Base-by-base conservation (phyloP, 179 eudicot species). In the Spergularia azorica region DNA sequence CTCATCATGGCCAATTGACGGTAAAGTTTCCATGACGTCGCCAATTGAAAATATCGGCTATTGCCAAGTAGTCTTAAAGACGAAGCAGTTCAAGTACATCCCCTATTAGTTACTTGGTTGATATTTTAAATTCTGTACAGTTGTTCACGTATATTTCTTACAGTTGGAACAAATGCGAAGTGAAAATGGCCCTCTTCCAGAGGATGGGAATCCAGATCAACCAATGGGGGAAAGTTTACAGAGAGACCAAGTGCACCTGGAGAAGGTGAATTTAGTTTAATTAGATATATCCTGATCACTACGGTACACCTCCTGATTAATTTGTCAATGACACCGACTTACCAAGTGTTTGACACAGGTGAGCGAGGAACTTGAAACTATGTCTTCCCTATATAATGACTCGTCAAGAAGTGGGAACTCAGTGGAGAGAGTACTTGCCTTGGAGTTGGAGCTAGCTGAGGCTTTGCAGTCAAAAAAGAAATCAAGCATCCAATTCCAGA, bases 371-470 rank as follows among this genome's bases (percentile, higher is more conserved):
- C 84, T 95, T 57, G 79, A 88, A 69, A 84, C 81, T 72, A 85
- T 88, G 78, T 95, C 90, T 75, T 92, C 97, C 52, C 60, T 72
- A 43, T 90, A 84, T 61, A 76, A 83, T 54, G 91, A 87, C 67
- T 84, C 86, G 58, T 80, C 92, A 14, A 84, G 85, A 75, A 84
- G 83, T 83, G 99, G 98, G 54, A 93, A 91, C 80, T 88, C 99
- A 38, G 80, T 95, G 32, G 97, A 91, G 67, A 87, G 99, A 88
- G 98, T 95, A 32, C 97, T 95, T 72, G 99, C 99, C 54, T 79
- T 95, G 89, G 99, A 93, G 82, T 77, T 95, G 75, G 99, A 95
- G 88, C 99, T 95, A 67, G 99, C 99, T 63, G 97, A 91, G 79
- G 85, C 97, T 71, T 81, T 91, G 74, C 89, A 77, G 85, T 82